These are phyloP conservation scores for Mycena pura DNA, from an alignment of 768 basidiomycete genomes.

Conservation along the genomic window DNA sequence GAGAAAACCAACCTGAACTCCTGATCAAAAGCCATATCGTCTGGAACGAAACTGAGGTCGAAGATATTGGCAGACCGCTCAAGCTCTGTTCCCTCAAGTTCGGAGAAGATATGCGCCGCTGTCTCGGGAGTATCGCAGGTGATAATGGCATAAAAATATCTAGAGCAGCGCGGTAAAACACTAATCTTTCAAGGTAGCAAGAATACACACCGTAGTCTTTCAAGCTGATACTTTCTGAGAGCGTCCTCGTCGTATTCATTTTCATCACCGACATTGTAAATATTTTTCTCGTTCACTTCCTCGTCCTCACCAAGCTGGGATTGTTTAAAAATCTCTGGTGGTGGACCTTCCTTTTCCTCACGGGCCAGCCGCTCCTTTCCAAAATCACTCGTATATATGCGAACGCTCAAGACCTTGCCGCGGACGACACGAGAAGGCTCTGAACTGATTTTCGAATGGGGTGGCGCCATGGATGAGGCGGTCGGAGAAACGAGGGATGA, in stretches of 20 bases:
- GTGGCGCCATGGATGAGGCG: conserved; percentile 46
- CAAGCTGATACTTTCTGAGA: conserved; percentile 89
- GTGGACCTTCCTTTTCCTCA: conserved; percentile 93
- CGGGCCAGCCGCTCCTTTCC: conserved; percentile 84
- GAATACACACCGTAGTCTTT: conserved; percentile 80
- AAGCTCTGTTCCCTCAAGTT: conserved; percentile 93
- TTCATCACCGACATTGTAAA: conserved; percentile 71
- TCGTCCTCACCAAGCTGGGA: conserved; percentile 50
- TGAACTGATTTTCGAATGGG: conserved; percentile 22
- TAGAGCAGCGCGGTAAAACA: conserved; percentile 37
- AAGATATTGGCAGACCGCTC: conserved; percentile 97
- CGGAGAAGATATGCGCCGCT: conserved; percentile 79
- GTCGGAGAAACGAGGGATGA: conserved; percentile 79
- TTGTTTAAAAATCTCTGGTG: conserved; percentile 79
- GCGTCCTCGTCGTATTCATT: conserved; percentile 90
- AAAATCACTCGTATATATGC: conserved; percentile 93
- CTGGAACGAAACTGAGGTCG: conserved; percentile 92
- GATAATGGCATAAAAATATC: conserved; percentile 95
- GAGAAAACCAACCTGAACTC: conserved; percentile 63
- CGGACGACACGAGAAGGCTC: conserved; percentile 45
- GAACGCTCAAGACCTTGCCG: conserved; percentile 78
- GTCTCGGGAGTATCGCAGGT: conserved; percentile 83
- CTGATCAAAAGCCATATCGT: conserved; percentile 85
- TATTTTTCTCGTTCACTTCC: conserved; percentile 67
- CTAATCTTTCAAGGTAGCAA: background rate